These are phyloP conservation scores for Polyplosphaeria fusca DNA, from an alignment of 495 filamentous ascomycete species.

Conservation along the genomic window DNA sequence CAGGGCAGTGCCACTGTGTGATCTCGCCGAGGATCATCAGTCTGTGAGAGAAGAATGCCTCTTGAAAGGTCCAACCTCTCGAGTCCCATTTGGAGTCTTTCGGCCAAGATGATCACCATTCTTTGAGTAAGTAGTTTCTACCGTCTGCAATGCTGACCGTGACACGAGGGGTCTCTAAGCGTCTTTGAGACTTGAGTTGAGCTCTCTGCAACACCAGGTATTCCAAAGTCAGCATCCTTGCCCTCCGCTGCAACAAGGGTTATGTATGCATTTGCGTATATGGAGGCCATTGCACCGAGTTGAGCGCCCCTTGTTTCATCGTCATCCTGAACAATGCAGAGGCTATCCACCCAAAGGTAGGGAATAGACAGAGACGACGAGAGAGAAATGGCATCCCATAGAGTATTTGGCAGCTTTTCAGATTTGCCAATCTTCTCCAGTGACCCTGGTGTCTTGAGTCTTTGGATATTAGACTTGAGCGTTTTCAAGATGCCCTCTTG, in stretches of 20 bases:
- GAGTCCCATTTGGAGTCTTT: neutral
- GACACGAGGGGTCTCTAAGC: no score
- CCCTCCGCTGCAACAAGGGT: constrained; percentile 11
- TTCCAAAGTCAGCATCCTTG: neutral
- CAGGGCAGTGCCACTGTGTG: no score
- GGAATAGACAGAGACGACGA: neutral
- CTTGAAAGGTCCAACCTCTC: no score
- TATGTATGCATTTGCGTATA: constrained; percentile 2
- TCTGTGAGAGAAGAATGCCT: no score
- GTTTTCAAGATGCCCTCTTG: no score
- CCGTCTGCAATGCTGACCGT: neutral
- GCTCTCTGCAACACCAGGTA: neutral
- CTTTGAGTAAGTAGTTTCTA: neutral
- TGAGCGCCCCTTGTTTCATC: neutral
- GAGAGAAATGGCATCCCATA: neutral
- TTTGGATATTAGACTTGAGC: neutral
- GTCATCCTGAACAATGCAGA: constrained; percentile 21
- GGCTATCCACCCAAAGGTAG: constrained; percentile 15
- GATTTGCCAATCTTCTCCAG: neutral
- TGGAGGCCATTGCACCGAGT: constrained; percentile 1
- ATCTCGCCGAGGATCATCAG: no score
- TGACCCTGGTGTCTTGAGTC: neutral
- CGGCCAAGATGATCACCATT: neutral
- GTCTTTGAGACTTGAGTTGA: neutral
- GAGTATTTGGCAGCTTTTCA: neutral